Conservation (phyloP, 2,329 filamentous ascomycete genomes). For the Purpureocillium lavendulum region DNA sequence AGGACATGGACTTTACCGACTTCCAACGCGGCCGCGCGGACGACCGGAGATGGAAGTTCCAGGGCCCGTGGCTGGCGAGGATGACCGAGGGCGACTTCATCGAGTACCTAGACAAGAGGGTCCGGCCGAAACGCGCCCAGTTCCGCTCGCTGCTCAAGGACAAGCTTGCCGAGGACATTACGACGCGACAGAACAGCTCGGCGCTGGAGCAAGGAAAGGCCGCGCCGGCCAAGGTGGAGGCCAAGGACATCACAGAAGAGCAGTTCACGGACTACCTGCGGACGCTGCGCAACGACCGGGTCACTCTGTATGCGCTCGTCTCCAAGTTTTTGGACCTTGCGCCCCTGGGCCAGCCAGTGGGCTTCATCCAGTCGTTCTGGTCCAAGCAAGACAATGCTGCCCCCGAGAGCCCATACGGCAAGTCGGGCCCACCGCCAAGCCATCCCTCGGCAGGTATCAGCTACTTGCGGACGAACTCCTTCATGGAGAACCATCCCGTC, state of each 20-base stretch:
- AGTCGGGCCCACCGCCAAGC: slow-evolving; percentile 47
- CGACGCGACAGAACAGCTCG: slow-evolving; percentile 21
- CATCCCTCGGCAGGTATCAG: slow-evolving; percentile 56
- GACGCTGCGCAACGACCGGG: slow-evolving; percentile 41
- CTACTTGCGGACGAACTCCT: slow-evolving; percentile 48
- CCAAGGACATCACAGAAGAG: slow-evolving; percentile 35
- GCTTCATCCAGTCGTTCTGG: slow-evolving; percentile 16
- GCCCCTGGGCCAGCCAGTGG: slow-evolving; percentile 32
- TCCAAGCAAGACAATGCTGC: slow-evolving; percentile 15
- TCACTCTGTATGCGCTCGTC: slow-evolving; percentile 43
- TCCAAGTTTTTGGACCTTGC: slow-evolving; percentile 55
- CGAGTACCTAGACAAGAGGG: slow-evolving; percentile 42
- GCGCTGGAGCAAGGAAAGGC: slow-evolving; percentile 30
- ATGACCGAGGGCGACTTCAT: slow-evolving; percentile 54
- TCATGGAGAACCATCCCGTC: slow-evolving; percentile 50
- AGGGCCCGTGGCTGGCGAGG: slow-evolving; percentile 57
- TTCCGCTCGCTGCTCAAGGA: slow-evolving; percentile 47
- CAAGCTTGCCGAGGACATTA: slow-evolving; percentile 38
- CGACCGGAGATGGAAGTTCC: slow-evolving; percentile 56
- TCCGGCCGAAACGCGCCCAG: slow-evolving; percentile 42
- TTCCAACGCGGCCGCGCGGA: slow-evolving; percentile 24
- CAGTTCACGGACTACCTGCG: slow-evolving; percentile 45
- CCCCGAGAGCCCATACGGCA: slow-evolving; percentile 36
- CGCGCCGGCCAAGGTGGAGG: slow-evolving; percentile 17
- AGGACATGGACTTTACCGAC: slow-evolving; percentile 45